Evolutionary conservation across 768 basidiomycete species (phyloP).

Genomic region (Mycena leptocephala): DNA sequence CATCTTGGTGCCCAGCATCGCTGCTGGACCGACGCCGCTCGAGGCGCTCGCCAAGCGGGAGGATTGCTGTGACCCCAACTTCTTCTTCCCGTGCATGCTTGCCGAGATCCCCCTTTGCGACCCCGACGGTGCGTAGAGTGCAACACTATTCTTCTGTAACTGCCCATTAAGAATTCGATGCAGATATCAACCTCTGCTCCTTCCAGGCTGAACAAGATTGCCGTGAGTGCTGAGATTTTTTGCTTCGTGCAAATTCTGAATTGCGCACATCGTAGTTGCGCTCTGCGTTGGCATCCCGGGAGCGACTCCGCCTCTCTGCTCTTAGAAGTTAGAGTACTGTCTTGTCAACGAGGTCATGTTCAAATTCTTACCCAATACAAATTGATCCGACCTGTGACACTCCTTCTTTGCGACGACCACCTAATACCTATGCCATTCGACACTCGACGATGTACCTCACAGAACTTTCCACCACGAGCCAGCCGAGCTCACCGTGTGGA

Average conservation of each 20-base stretch:
- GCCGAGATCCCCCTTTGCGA: not conserved
- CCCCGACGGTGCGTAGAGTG: not conserved
- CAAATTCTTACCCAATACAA: not conserved
- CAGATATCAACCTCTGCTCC: conserved; percentile 1
- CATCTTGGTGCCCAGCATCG: conserved; percentile 7
- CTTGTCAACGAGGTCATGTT: conserved; percentile 1
- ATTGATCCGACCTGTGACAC: not conserved
- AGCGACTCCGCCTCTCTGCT: conserved; percentile 10
- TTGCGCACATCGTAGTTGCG: not conserved
- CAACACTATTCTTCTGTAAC: not conserved
- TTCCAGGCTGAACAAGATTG: conserved; percentile 4
- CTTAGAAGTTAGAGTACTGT: conserved; percentile 9
- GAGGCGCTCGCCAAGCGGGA: not conserved
- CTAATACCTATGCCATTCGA: too few species aligned
- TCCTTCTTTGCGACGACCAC: too few species aligned
- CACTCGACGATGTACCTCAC: too few species aligned
- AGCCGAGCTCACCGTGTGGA: too few species aligned
- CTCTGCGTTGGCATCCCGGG: conserved; percentile 2
- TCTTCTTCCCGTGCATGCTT: conserved; percentile 8
- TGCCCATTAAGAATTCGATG: not conserved
- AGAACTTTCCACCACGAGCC: too few species aligned
- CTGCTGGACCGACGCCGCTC: not conserved
- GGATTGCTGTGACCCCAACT: conserved; percentile 2
- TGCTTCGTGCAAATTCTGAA: not conserved
- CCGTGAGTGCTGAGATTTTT: not conserved